Percentiles rank a stretch among this genome's conserved stretches.
Evolutionary conservation across 306 rosid genomes (phyloP).

Genomic region (Comarum palustre): DNA sequence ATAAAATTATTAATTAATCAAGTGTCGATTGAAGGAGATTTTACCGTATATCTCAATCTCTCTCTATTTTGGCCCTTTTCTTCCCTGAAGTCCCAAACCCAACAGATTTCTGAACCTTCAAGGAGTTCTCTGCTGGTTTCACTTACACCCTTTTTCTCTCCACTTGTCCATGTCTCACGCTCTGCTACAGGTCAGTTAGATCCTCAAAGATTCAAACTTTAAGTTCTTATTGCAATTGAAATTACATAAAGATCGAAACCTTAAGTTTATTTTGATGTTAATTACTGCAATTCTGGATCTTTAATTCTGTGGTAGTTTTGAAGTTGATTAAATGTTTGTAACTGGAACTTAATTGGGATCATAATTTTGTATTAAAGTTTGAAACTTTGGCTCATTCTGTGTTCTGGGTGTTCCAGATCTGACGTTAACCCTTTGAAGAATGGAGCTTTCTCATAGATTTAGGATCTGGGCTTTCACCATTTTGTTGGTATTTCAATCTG

Average conservation of each 20-base stretch:
- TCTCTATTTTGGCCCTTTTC: neutral
- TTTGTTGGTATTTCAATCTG: slow-evolving; percentile 53
- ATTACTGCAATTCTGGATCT: slow-evolving; percentile 12
- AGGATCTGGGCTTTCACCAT: slow-evolving; percentile 47
- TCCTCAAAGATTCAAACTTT: slow-evolving; percentile 11
- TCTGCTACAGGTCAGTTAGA: slow-evolving; percentile 42
- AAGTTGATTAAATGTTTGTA: slow-evolving; percentile 8
- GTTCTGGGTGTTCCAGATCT: slow-evolving; percentile 68
- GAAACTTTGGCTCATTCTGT: slow-evolving; percentile 21
- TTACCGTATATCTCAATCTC: too few species aligned
- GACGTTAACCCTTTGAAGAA: slow-evolving; percentile 35
- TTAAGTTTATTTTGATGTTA: neutral
- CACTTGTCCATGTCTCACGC: too few species aligned
- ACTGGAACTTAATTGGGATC: slow-evolving; percentile 23
- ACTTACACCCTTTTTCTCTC: too few species aligned
- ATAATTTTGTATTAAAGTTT: slow-evolving; percentile 8
- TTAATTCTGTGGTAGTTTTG: neutral
- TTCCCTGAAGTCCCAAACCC: neutral
- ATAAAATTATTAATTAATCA: too few species aligned
- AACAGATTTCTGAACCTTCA: slow-evolving; percentile 28
- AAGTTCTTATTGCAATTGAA: neutral
- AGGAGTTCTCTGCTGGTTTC: slow-evolving; percentile 18
- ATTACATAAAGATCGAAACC: neutral
- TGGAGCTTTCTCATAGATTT: slow-evolving; percentile 52
- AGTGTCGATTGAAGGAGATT: too few species aligned